phyloP scores from a whole-genome alignment of 257 asterid species.

The Solanum bulbocastanum region DNA sequence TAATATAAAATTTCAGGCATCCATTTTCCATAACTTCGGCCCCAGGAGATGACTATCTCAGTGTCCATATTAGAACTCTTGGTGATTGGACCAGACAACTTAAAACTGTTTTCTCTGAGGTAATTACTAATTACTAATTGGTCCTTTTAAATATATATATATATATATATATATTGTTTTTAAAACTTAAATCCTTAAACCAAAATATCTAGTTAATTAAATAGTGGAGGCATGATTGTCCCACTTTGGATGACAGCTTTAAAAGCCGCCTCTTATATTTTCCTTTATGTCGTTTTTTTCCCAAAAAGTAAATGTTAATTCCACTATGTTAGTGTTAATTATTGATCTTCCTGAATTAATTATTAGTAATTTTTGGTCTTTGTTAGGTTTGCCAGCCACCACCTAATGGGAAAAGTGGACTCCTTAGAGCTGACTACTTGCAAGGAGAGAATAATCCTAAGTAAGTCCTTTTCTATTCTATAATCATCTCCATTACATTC shows the following conservation, averaged over 20 bases:
- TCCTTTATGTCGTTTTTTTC: neutral
- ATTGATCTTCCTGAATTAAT: conserved; percentile 3
- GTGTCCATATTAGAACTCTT: conserved; percentile 70
- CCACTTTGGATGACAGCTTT: conserved; percentile 1
- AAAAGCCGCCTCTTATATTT: neutral
- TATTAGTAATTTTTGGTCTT: conserved; percentile 5
- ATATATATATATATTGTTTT: neutral
- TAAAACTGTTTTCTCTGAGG: conserved; percentile 61
- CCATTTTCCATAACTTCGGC: conserved; percentile 89
- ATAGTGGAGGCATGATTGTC: neutral
- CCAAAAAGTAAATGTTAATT: neutral
- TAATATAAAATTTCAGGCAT: conserved; percentile 43
- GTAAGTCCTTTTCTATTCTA: conserved; percentile 27
- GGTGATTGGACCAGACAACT: conserved; percentile 94
- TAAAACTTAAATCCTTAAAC: neutral
- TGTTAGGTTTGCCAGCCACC: conserved; percentile 81
- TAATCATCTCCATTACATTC: neutral
- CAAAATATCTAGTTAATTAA: neutral
- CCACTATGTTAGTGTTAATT: neutral
- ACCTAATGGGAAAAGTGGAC: conserved; percentile 80
- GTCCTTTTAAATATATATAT: neutral
- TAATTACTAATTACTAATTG: conserved; percentile 1
- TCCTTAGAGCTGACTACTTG: conserved; percentile 55
- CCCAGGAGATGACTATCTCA: conserved; percentile 68
- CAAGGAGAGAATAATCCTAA: conserved; percentile 62